Base-by-base conservation (phyloP, 805 yeast species). In the Monosporozyma servazzii region DNA sequence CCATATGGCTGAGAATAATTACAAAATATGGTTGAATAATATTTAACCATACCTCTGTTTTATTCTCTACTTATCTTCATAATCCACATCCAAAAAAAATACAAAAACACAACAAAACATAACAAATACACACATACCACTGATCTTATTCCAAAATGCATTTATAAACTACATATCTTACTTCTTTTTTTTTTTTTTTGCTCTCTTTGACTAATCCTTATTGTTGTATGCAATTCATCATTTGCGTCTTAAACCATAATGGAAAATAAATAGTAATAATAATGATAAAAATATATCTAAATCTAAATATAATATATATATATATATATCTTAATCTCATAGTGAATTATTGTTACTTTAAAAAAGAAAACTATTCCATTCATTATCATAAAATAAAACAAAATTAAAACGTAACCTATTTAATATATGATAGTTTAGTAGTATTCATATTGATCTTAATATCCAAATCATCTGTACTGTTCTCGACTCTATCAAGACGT, bases 381-480 rank as follows among this genome's bases (percentile, higher is more conserved):
- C 33, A n/a, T 43, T 27, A 17, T n/a, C 20, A 41, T 10, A 10
- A 3, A 44, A 44, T 27, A 13, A 13, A 33, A 13, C 2, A 13
- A 33, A 17, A 39, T 17, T 20, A 5, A 11, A 15, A 31, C 11
- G 15, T 10, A 36, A 8, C 17, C 55, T 64, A 77, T 40, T 75
- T 68, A 48, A 80, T 79, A 56, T 79, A 74, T 46, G 81, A 77
- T 65, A 86, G 73, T 52, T 86, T 78, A 18, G 84, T 76, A 33
- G 84, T 83, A 64, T 86, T 87, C 70, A 84, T 72, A 63, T 86
- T 90, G 49, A 91, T 83, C 64, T 84, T 83, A 52, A 88, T 84
- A 67, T 91, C 97, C 64, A 89, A 75, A 50, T 79, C 78, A 63
- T 88, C 95, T 2, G 96, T 86, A 63, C 85, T 84, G 58, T 88